phyloP scores from a whole-genome alignment of 176 grass and related monocot species.

The barley (Hordeum vulgare) region MorexV3_pseudomolecules_assembly NC_058523.1:9459723-9460222 shows the following conservation, averaged over 20 bases:
- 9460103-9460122: neutral
- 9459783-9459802: slow-evolving; percentile 56
- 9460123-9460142: neutral
- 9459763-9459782: slow-evolving; percentile 63
- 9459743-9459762: slow-evolving; percentile 42
- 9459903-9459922: neutral
- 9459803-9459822: neutral
- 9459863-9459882: neutral
- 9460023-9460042: neutral
- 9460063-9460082: slow-evolving; percentile 18
- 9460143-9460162: neutral
- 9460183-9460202: neutral
- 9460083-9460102: neutral
- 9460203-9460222: neutral
- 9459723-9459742: slow-evolving; percentile 52
- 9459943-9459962: slow-evolving; percentile 6
- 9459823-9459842: neutral
- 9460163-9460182: neutral
- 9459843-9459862: neutral
- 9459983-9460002: neutral
- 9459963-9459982: neutral
- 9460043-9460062: neutral
- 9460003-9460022: neutral
- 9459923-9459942: neutral
- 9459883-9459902: neutral